Base-by-base conservation (phyloP, 208 protist species). In the Trypanosoma platydactyli region DNA sequence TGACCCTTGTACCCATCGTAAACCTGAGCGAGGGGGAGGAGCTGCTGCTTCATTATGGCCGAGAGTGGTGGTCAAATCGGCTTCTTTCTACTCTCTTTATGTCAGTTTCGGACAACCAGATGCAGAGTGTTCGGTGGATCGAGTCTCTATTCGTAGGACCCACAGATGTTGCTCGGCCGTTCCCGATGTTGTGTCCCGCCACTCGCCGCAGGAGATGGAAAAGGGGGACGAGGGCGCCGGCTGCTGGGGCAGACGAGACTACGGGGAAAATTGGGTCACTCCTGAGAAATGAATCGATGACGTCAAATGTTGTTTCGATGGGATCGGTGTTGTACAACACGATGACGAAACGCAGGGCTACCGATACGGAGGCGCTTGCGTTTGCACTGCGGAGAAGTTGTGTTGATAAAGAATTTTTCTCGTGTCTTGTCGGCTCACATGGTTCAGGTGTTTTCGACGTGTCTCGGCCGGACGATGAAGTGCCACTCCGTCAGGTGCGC, bases 21-120 rank as follows among this genome's bases (percentile, higher is more conserved):
- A 79, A 94, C 45, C 50, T 95, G 6, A 42, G 60, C 1, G 79
- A 73, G n/a, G 90, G 87, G 16, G 80, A 88, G 2, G 90, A 95
- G 77, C 64, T 95, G 49, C 63, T 90, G 16, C 58, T 93, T 41
- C 88, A 94, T 77, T 95, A 95, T 67, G 87, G 90, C 29, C 76
- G 87, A 4, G 87, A 92, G 71, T 95, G 90, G 90, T 95, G 90
- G 90, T 88, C 81, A 12, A 71, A 86, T 11, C 81, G 81, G 15
- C 62, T 94, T 33, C 79, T 95, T 29, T 81, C 76, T 27, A 60
- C 48, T 64, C 54, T 94, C 38, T 74, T 95, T 51, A 71, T 92
- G 35, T 62, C 67, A 46, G 64, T 63, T 69, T 7, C 40, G 3
- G 87, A 93, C 33, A 64, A 38, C 4, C 55, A 85, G 24, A 83